These are phyloP conservation scores for Tetragonia tetragonoides DNA, from an alignment of 148 eudicot genomes.

Conservation along the genomic window DNA sequence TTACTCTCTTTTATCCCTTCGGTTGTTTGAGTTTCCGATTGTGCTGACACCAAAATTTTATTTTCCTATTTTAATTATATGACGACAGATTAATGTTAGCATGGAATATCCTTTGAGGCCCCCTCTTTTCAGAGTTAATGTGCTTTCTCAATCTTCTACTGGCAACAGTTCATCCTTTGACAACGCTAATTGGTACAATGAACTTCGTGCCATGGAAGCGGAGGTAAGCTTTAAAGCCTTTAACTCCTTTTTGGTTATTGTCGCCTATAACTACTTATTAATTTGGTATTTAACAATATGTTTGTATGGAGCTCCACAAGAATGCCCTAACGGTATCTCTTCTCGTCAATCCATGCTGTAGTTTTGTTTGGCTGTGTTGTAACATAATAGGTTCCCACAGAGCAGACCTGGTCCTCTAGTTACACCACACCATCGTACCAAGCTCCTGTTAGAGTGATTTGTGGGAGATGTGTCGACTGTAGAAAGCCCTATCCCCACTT, in stretches of 20 bases:
- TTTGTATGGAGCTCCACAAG: neutral
- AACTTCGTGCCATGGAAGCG: conserved; percentile 92
- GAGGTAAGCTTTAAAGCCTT: conserved; percentile 56
- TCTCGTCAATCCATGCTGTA: neutral
- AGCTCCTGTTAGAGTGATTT: no score
- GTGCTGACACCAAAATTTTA: conserved; percentile 18
- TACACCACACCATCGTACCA: no score
- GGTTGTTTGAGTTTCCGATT: neutral
- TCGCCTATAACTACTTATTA: neutral
- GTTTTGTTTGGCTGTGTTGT: neutral
- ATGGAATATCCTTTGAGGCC: conserved; percentile 93
- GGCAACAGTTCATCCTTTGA: conserved; percentile 37
- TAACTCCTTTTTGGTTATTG: neutral
- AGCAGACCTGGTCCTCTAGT: neutral
- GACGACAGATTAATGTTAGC: conserved; percentile 69
- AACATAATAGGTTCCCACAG: neutral
- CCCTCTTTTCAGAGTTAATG: conserved; percentile 55
- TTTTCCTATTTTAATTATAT: conserved; percentile 7
- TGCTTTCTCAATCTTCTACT: conserved; percentile 35
- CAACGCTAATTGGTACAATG: conserved; percentile 65
- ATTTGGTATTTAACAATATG: neutral
- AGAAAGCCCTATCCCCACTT: no score
- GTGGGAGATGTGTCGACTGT: no score
- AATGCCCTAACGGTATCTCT: neutral
- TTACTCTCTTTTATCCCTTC: neutral